Conservation (phyloP, 331 rosid species). For the Spiraea crenata region DNA sequence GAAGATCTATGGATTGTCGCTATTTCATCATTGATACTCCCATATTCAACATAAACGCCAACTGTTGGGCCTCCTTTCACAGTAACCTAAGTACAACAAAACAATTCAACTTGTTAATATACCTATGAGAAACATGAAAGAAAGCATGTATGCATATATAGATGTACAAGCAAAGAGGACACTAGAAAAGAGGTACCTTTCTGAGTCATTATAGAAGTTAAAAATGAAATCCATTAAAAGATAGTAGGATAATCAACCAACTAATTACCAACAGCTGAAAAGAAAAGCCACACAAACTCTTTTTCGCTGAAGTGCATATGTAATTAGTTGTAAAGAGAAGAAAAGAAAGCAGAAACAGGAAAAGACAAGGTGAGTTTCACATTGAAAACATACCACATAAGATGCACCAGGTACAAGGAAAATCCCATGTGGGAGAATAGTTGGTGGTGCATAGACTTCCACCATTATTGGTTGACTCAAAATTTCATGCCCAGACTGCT, state of each 20-base stretch:
- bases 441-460: slow-evolving; percentile 89
- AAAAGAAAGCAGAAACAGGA: not conserved
- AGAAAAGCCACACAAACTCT: slow-evolving; percentile 9
- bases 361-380: not conserved
- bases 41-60: slow-evolving; percentile 64
- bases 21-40: slow-evolving; percentile 54
- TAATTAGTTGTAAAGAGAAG: not conserved
- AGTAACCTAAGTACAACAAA: slow-evolving; percentile 52
- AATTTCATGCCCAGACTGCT: slow-evolving; percentile 64
- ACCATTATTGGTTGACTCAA: slow-evolving; percentile 70
- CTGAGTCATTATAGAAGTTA: not conserved
- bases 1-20: slow-evolving; percentile 65
- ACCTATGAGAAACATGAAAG: slow-evolving; percentile 17
- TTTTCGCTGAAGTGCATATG: not conserved
- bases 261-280: not conserved
- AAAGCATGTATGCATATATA: slow-evolving; percentile 10
- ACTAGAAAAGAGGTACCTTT: not conserved
- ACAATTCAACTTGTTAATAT: not conserved
- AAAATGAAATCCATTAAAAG: not conserved
- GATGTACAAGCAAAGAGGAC: not conserved
- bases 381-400: slow-evolving; percentile 59
- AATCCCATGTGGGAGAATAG: slow-evolving; percentile 58
- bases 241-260: not conserved
- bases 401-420: slow-evolving; percentile 88
- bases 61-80: slow-evolving; percentile 86